phyloP scores from a whole-genome alignment of 495 filamentous ascomycete genomes.

The Glarea lozoyensis region DNA sequence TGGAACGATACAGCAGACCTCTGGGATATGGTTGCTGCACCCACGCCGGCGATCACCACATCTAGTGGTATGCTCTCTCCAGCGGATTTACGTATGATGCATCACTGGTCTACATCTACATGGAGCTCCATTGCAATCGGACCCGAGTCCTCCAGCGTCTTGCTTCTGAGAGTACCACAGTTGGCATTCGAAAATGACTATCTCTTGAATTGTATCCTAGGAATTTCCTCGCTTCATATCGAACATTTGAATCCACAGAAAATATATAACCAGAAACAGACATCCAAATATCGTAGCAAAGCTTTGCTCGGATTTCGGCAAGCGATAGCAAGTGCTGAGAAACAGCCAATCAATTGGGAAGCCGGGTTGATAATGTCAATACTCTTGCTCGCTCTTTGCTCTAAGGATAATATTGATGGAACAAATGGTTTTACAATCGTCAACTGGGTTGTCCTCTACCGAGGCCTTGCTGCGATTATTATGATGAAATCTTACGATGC shows the following conservation, averaged over 20 bases:
- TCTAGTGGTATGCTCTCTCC: constrained; percentile 3
- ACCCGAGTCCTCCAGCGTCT: constrained; percentile 19
- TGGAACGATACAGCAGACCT: neutral
- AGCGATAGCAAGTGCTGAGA: constrained; percentile 30
- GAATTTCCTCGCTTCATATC: constrained; percentile 35
- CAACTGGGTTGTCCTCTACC: constrained; percentile 13
- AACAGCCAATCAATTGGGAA: constrained; percentile 20
- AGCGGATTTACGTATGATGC: constrained; percentile 11
- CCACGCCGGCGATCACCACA: constrained; percentile 10
- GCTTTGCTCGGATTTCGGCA: constrained; percentile 36
- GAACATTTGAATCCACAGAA: constrained; percentile 22
- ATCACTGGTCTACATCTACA: constrained; percentile 16
- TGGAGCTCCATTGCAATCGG: constrained; percentile 5
- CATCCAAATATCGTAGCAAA: constrained; percentile 29
- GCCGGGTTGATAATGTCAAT: constrained; percentile 15
- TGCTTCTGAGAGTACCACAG: constrained; percentile 34
- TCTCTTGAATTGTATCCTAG: constrained; percentile 41
- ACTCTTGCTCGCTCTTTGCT: constrained; percentile 12
- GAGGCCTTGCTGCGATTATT: constrained; percentile 5
- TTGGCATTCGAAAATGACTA: constrained; percentile 38
- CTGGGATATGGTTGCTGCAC: neutral
- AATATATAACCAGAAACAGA: constrained; percentile 11
- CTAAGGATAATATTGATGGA: neutral
- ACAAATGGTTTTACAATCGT: constrained; percentile 11
- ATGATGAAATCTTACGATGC: neutral